phyloP scores from a whole-genome alignment of 2,329 filamentous ascomycete genomes.

The Penicillium sp. region DNA sequence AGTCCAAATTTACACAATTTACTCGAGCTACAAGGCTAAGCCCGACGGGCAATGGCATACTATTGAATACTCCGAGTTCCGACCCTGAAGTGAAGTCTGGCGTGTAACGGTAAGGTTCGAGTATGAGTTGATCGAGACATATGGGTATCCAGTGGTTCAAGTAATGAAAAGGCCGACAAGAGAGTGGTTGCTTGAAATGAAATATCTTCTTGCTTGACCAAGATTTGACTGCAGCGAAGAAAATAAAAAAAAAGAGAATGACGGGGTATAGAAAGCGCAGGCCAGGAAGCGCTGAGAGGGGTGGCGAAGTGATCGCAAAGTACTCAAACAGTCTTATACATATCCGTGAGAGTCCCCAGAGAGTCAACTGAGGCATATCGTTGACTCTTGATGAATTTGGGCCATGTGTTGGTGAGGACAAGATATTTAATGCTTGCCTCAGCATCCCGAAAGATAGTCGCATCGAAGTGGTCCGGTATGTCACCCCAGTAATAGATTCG shows the following conservation, averaged over 20 bases:
- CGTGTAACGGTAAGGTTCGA: too few species aligned
- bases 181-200: too few species aligned
- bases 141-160: too few species aligned
- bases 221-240: neutral
- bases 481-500: constrained; percentile 30
- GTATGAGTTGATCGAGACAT: too few species aligned
- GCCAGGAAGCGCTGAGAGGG: neutral
- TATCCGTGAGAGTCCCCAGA: neutral
- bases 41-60: too few species aligned
- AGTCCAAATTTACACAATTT: too few species aligned
- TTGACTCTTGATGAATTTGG: constrained; percentile 29
- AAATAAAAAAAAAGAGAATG: neutral
- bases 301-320: neutral
- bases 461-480: constrained; percentile 44
- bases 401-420: constrained; percentile 64
- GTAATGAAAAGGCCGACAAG: too few species aligned
- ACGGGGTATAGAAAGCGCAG: neutral
- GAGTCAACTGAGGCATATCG: constrained; percentile 3
- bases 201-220: too few species aligned
- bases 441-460: constrained; percentile 53
- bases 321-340: neutral
- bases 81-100: too few species aligned
- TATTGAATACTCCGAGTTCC: too few species aligned
- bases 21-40: too few species aligned
- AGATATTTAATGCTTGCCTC: constrained; percentile 60